A percentile compares a stretch with the other conserved stretches of the same genome.
Evolutionary conservation across 176 grass and related monocot genomes (phyloP).

Genomic region (Carex parvula): DNA sequence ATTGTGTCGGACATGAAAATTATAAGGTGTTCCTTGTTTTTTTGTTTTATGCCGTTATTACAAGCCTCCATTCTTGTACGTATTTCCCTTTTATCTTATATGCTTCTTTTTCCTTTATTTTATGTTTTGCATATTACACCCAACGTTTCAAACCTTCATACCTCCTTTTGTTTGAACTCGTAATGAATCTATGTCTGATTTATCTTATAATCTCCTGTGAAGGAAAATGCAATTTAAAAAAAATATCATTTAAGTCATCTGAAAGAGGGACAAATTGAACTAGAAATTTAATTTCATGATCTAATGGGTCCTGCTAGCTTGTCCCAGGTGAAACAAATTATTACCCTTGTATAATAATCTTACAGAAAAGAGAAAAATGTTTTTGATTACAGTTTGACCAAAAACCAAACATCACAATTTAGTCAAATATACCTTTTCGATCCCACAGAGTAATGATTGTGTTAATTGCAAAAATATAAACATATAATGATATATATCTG

Average conservation of each 20-base stretch:
- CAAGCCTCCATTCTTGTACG: slow-evolving; percentile 80
- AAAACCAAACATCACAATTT: not conserved
- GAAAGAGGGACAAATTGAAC: not conserved
- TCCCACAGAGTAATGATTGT: not conserved
- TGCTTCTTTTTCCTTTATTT: not conserved
- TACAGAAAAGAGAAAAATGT: not conserved
- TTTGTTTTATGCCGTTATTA: slow-evolving; percentile 70
- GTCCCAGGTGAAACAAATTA: not conserved
- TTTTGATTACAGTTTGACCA: not conserved
- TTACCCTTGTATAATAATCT: not conserved
- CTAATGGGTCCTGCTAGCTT: not conserved
- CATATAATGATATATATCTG: not conserved
- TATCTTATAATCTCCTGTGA: not conserved
- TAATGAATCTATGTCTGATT: not conserved
- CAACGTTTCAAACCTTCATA: not conserved
- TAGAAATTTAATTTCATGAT: not conserved
- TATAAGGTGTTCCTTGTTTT: slow-evolving; percentile 85
- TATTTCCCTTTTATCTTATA: not conserved
- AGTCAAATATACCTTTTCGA: not conserved
- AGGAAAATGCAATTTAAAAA: not conserved
- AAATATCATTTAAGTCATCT: not conserved
- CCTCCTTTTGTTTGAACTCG: not conserved
- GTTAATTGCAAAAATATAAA: not conserved
- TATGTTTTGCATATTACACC: not conserved
- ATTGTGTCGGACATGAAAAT: slow-evolving; percentile 90